Evolutionary conservation across 2,329 filamentous ascomycete species (phyloP), one percentile per base, ranked within the genome.

Genomic region (Cytospora leucostoma): DNA sequence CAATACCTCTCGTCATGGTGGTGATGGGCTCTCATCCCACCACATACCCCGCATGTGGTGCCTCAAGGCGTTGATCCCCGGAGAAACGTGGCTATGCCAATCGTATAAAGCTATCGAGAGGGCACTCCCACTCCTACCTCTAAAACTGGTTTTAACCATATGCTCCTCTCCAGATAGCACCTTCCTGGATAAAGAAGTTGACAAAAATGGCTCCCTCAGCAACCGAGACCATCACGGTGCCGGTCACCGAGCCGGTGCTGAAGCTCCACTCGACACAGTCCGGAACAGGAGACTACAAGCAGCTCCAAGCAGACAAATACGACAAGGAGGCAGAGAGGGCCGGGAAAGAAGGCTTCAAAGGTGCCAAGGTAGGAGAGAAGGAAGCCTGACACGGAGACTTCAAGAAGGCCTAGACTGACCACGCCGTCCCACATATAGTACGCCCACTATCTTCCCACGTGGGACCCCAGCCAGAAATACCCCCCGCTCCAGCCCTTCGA

Each of bases 401-500:
- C 13, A 13, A 37, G 35, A 32, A 34, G n/a, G 8, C 34, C 34
- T 21, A 19, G 6, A 21, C 56, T 56, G 47, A 61, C 54, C 8
- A 13, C 37, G 27, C 10, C 32, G 5, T n/a, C 33, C 19, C 17
- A n/a, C 19, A 32, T 33, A 8, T 38, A 82, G 67, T 90, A 88
- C 68, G 84, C 85, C 2, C 77, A 89, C 69, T 91, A 91, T 73
- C 80, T 89, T 17, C 86, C 87, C 5, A 82, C 82, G 0, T 89
- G 86, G 85, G 78, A 86, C 68, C 79, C 80, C 60, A 79, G 83
- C 67, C 80, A 85, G 74, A 79, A 78, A 64, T 88, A 86, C 69
- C 80, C 86, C 57, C 84, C 88, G 7, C 79, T 89, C 21, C 76
- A 86, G 69, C 83, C 81, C 0, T 91, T 90, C 68, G 82, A 88